Percentiles rank a stretch among this genome's conserved stretches.
These are phyloP conservation scores for Trichosanthes cucumerina DNA, from an alignment of 306 rosid species.

Conservation along the genomic window DNA sequence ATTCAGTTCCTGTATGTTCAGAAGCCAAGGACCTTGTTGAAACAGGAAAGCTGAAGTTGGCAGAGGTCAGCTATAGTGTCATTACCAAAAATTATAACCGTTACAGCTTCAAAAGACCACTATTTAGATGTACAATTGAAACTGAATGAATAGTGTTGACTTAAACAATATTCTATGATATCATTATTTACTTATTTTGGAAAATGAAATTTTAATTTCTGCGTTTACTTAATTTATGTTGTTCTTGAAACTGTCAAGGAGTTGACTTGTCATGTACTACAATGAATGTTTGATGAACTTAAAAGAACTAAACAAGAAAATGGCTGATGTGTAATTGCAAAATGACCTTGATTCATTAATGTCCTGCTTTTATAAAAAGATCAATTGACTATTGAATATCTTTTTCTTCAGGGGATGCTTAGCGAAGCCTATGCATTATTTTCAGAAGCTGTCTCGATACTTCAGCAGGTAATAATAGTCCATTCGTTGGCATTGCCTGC, in stretches of 20 bases:
- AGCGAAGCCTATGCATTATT: slow-evolving; percentile 92
- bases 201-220: neutral
- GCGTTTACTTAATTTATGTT: neutral
- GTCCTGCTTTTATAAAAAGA: neutral
- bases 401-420: slow-evolving; percentile 77
- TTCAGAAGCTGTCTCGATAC: slow-evolving; percentile 90
- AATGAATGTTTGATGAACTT: neutral
- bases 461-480: slow-evolving; percentile 65
- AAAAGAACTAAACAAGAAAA: neutral
- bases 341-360: neutral
- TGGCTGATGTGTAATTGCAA: neutral
- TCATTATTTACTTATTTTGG: neutral
- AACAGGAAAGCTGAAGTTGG: slow-evolving; percentile 89
- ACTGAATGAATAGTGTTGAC: neutral
- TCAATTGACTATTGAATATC: neutral
- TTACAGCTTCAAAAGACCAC: neutral
- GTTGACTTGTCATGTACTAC: neutral
- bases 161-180: neutral
- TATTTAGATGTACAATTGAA: neutral
- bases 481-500: slow-evolving; percentile 13
- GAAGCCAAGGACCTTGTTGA: slow-evolving; percentile 98
- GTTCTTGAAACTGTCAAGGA: neutral
- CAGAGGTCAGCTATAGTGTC: slow-evolving; percentile 54
- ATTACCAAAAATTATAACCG: neutral
- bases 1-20: slow-evolving; percentile 82